A percentile compares a stretch with the other conserved stretches of the same genome.
Evolutionary conservation across 2,329 filamentous ascomycete genomes (phyloP).

Genomic region (Hysterium pulicare): DNA sequence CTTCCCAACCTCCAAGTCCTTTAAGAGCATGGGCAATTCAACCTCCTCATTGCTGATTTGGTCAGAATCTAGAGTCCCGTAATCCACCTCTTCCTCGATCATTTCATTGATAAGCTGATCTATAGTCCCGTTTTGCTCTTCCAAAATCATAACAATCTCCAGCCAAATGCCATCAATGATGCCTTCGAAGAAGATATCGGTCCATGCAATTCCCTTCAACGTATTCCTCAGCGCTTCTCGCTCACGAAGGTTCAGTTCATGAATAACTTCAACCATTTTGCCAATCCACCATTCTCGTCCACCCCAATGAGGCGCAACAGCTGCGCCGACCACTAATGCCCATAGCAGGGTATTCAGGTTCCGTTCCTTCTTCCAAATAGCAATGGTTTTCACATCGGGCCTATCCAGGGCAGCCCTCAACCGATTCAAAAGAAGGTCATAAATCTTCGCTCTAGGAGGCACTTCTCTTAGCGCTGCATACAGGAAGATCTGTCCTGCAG

Average conservation of each 20-base stretch:
- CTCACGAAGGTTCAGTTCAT: constrained; percentile 9
- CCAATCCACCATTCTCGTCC: constrained; percentile 17
- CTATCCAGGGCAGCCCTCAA: constrained; percentile 12
- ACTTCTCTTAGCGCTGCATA: constrained; percentile 20
- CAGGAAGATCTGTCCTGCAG: constrained; percentile 21
- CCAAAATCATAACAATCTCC: constrained; percentile 10
- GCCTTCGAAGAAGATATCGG: constrained; percentile 15
- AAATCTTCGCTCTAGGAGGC: constrained; percentile 19
- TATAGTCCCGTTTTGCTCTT: not conserved
- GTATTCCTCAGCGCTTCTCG: constrained; percentile 9
- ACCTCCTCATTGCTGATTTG: too few relatives aligned
- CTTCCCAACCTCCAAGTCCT: too few relatives aligned
- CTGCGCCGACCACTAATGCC: constrained; percentile 17
- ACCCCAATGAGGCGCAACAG: constrained; percentile 5
- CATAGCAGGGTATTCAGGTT: constrained; percentile 21
- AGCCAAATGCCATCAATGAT: constrained; percentile 12
- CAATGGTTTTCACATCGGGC: constrained; percentile 5
- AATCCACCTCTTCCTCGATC: too few relatives aligned
- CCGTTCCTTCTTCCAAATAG: constrained; percentile 14
- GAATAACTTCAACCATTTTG: constrained; percentile 11
- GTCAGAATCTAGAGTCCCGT: too few relatives aligned
- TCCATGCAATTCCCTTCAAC: constrained; percentile 21
- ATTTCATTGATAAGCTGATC: too few relatives aligned
- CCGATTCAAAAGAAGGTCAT: constrained; percentile 15
- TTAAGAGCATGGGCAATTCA: too few relatives aligned